Base-by-base conservation (phyloP, 2,329 filamentous ascomycete species). In the Atkinsonella texensis region DNA sequence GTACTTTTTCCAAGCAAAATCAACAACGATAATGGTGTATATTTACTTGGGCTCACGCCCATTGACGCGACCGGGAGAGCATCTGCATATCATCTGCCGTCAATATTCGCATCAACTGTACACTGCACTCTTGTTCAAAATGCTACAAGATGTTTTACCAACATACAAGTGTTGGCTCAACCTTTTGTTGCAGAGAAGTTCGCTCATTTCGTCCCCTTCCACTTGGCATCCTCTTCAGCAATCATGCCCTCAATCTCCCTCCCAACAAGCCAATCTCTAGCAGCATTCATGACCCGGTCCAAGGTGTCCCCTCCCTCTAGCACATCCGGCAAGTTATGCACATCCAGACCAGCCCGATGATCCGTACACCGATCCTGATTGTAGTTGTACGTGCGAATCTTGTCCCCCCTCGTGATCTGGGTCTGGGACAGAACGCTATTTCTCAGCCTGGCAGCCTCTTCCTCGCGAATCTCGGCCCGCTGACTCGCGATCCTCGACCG, bases 331-430 rank as follows among this genome's bases (percentile, higher is more conserved):
- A 96, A 70, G 63, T 90, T 87, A 63, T 91, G 83, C 13, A 89
- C 76, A 52, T 90, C 90, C 40, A 86, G 65, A 0, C 86, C 88
- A 60, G 85, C 88, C 41, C 90, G 76, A 68, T 96, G 90, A 62
- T 96, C 90, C 1, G 90, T 95, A 58, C 93, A 90, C 43, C 90
- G 76, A 67, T 89, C 77, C 63, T 81, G 79, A 56, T 71, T 73
- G 67, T 80, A 82, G 66, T 96, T 95, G 68, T 96, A 96, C 0
- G 90, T 96, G 54, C 90, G 76, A 53, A 98, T 85, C 73, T 98
- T 98, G 71, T 97, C 89, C 46, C 88, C 88, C 42, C 93, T 79
- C 6, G 90, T 93, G 71, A 93, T 90, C 61, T 85, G 85, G 52
- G 89, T 83, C 58, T 83, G 80, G 38, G 87, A 83, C 56, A 95